Conservation (phyloP, 805 yeast species). For the Sugiyamaella americana region DNA sequence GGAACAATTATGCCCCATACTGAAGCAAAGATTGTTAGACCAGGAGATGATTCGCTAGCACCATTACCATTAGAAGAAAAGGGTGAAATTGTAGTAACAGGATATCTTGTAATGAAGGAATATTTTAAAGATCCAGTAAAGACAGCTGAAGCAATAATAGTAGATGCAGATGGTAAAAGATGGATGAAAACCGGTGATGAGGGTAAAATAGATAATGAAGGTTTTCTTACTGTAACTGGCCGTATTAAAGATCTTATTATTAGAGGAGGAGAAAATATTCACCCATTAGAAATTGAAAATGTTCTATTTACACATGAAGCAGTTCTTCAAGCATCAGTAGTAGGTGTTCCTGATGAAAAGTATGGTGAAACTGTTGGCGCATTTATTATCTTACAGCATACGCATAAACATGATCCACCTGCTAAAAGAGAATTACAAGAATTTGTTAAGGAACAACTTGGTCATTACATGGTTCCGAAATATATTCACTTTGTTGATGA, state of each 20-base stretch:
- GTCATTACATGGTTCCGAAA: constrained; percentile 29
- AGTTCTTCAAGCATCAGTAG: constrained; percentile 28
- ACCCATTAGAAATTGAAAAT: constrained; percentile 30
- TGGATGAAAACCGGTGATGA: constrained; percentile 33
- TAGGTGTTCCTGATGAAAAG: constrained; percentile 28
- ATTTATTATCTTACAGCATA: constrained; percentile 20
- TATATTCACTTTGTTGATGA: constrained; percentile 22
- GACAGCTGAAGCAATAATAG: constrained; percentile 25
- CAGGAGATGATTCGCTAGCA: constrained; percentile 13
- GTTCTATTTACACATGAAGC: constrained; percentile 23
- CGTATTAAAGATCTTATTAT: constrained; percentile 31
- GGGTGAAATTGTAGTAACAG: constrained; percentile 29
- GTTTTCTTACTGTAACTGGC: constrained; percentile 27
- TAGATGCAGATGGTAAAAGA: constrained; percentile 19
- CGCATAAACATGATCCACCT: constrained; percentile 9
- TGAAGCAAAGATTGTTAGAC: constrained; percentile 24
- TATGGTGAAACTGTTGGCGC: constrained; percentile 30
- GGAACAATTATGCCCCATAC: constrained; percentile 29
- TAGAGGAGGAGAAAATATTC: constrained; percentile 31
- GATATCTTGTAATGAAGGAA: constrained; percentile 25
- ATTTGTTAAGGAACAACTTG: constrained; percentile 21
- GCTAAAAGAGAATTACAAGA: constrained; percentile 18
- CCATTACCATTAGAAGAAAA: constrained; percentile 23
- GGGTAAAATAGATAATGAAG: constrained; percentile 26
- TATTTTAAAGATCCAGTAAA: constrained; percentile 24